Evolutionary conservation across 164 flowering plant species (phyloP), one percentile per base, ranked within the genome.

Genomic region (Buxus sempervirens): DNA sequence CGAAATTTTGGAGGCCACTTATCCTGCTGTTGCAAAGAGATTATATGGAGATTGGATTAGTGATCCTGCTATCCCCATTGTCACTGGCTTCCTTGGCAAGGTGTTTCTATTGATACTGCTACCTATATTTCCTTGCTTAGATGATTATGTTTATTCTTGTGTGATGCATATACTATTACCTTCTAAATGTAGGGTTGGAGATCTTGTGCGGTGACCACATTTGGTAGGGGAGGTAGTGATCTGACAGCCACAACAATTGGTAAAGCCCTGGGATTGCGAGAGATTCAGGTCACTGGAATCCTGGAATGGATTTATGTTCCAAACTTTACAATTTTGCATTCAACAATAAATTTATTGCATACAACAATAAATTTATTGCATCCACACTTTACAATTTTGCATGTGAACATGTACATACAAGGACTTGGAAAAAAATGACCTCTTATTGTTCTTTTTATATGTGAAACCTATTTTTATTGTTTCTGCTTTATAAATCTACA

Each of bases 41-140:
- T 81, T 95, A 69, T 72, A 78, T 69, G 87, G 79, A 65, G 98
- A 92, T 81, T 90, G 98, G 98, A 75, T 64, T 27, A 68, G 49
- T 76, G 90, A 87, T 82, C 95, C 90, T 79, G 97, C 98, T 48
- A 87, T 95, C 67, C 99, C 99, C 45, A 65, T 95, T 76, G 93
- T 93, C 28, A 95, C 99, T 66, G 98, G 99, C 54, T 95, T 89
- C 78, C 97, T 95, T 72, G 99, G 99, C 63, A 94, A 91, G 96
- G 98, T 90, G 7, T 70, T 66, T 63, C n/a, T 5, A 45, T 10
- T 45, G 14, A 15, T 15, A 45, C 18, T 51, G n/a, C 59, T 67
- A 5, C 5, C 42, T n/a, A 10, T 4, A 10, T 28, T 56, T 38
- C 38, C 10, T 3, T 55, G 5, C 16, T 51, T 22, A 9, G 51